These are phyloP conservation scores for Alternaria arbusti DNA, from an alignment of 2,329 filamentous ascomycete species.

Conservation along the genomic window DNA sequence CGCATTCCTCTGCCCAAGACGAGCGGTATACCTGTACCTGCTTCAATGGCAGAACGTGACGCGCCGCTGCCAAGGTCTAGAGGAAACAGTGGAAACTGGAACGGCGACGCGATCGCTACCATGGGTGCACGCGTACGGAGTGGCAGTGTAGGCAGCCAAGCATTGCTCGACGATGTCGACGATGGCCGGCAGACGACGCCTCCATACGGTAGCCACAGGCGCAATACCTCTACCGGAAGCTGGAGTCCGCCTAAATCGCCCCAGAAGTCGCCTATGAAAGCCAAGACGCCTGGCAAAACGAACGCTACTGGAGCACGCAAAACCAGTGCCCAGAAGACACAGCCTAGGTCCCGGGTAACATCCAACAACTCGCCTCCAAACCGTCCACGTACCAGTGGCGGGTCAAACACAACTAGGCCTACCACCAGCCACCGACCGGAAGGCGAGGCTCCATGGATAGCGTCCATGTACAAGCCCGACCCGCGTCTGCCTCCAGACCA, in stretches of 20 bases:
- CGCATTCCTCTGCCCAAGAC: constrained; percentile 85
- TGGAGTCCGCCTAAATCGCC: constrained; percentile 39
- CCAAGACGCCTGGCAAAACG: constrained; percentile 48
- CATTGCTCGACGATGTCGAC: constrained; percentile 58
- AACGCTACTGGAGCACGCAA: constrained; percentile 43
- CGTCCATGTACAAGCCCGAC: constrained; percentile 94
- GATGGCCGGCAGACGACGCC: constrained; percentile 30
- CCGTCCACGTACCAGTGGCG: constrained; percentile 68
- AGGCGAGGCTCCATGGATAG: constrained; percentile 94
- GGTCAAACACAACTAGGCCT: constrained; percentile 53
- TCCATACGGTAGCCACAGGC: constrained; percentile 26
- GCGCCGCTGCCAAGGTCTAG: constrained; percentile 68
- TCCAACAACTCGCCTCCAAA: constrained; percentile 52
- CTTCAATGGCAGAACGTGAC: constrained; percentile 76
- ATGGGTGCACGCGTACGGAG: constrained; percentile 73
- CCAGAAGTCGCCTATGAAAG: constrained; percentile 46
- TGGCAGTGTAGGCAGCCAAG: constrained; percentile 65
- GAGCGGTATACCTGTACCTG: constrained; percentile 77
- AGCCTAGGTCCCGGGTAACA: constrained; percentile 44
- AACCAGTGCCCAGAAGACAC: constrained; percentile 34
- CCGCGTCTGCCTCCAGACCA: constrained; percentile 92
- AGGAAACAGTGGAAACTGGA: constrained; percentile 62
- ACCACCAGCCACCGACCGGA: constrained; percentile 79
- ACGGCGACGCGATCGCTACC: constrained; percentile 65
- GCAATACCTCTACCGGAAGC: constrained; percentile 31